Percentiles rank a stretch among this genome's conserved stretches.
These are phyloP conservation scores for Geotrichum citri-aurantii DNA, from an alignment of 1,139 yeast genomes.

Conservation along the genomic window DNA sequence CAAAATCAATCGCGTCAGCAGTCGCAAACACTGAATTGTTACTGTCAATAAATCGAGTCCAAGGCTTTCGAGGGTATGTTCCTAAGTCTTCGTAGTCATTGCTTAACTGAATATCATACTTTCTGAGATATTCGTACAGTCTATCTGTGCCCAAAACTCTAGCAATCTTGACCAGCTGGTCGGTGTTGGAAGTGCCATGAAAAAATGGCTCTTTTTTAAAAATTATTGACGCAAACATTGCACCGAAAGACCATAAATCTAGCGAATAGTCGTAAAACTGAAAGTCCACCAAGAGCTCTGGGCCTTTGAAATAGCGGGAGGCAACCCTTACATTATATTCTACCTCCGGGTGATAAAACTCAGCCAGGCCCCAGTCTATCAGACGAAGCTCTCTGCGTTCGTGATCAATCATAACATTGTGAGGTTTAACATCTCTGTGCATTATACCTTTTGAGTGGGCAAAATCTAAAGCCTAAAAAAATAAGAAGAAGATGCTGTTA, in stretches of 20 bases:
- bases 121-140: slow-evolving; percentile 60
- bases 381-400: slow-evolving; percentile 57
- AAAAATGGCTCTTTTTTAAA: slow-evolving; percentile 93
- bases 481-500: not conserved
- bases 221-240: slow-evolving; percentile 95
- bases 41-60: slow-evolving; percentile 71
- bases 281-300: slow-evolving; percentile 81
- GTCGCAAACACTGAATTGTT: slow-evolving; percentile 63
- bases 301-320: slow-evolving; percentile 90
- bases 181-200: slow-evolving; percentile 91
- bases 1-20: slow-evolving; percentile 64
- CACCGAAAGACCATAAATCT: slow-evolving; percentile 93
- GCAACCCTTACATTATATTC: slow-evolving; percentile 95
- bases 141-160: slow-evolving; percentile 84
- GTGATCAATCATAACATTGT: slow-evolving; percentile 94
- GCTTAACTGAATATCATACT: slow-evolving; percentile 66
- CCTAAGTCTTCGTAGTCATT: slow-evolving; percentile 76
- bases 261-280: slow-evolving; percentile 86
- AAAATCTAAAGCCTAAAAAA: slow-evolving; percentile 60
- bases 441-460: slow-evolving; percentile 94
- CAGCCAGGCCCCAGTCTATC: slow-evolving; percentile 97
- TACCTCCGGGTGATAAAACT: slow-evolving; percentile 84
- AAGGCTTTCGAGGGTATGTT: slow-evolving; percentile 68
- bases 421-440: slow-evolving; percentile 96
- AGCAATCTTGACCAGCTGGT: slow-evolving; percentile 87